Percentiles rank a stretch among this genome's conserved stretches.
Conservation (phyloP, 75 land plant species). For the Pinus albicaulis region DNA sequence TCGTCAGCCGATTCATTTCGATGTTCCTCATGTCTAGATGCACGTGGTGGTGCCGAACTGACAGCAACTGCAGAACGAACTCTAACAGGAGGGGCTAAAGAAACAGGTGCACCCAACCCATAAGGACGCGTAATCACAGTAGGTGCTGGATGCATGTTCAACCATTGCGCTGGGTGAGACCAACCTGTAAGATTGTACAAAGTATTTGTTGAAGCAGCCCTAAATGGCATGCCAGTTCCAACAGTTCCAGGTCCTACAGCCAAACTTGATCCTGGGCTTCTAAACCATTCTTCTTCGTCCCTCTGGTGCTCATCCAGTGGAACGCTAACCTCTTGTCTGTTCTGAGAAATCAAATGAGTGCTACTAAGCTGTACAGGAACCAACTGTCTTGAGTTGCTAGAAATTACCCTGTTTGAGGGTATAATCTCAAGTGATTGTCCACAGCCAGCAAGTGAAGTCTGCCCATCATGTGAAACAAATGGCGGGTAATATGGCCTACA, state of each 20-base stretch:
- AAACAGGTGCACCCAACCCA: slow-evolving; percentile 2
- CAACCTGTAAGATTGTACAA: neutral
- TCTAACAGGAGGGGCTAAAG: slow-evolving; percentile 13
- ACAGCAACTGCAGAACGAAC: slow-evolving; percentile 14
- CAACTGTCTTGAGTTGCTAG: slow-evolving; percentile 9
- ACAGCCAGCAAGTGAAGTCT: slow-evolving; percentile 8
- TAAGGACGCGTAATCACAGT: slow-evolving; percentile 1
- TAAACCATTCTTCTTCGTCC: slow-evolving; percentile 48
- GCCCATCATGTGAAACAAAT: neutral
- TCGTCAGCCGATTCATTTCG: neutral
- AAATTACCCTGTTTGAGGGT: slow-evolving; percentile 12
- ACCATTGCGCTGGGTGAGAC: slow-evolving; percentile 11
- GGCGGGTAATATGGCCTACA: slow-evolving; percentile 1
- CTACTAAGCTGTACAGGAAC: slow-evolving; percentile 4
- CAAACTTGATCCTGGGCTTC: slow-evolving; percentile 7
- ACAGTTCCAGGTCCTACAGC: neutral
- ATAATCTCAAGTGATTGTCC: slow-evolving; percentile 10
- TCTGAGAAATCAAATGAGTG: slow-evolving; percentile 4
- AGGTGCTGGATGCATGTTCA: slow-evolving; percentile 6
- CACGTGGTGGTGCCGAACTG: slow-evolving; percentile 3
- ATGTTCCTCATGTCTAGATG: neutral
- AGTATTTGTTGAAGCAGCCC: neutral
- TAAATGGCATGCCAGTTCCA: slow-evolving; percentile 1
- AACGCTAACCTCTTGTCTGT: slow-evolving; percentile 17
- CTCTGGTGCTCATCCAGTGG: slow-evolving; percentile 35